Conservation (phyloP, 768 basidiomycete species). For the Candolleomyces eurysporus region DNA sequence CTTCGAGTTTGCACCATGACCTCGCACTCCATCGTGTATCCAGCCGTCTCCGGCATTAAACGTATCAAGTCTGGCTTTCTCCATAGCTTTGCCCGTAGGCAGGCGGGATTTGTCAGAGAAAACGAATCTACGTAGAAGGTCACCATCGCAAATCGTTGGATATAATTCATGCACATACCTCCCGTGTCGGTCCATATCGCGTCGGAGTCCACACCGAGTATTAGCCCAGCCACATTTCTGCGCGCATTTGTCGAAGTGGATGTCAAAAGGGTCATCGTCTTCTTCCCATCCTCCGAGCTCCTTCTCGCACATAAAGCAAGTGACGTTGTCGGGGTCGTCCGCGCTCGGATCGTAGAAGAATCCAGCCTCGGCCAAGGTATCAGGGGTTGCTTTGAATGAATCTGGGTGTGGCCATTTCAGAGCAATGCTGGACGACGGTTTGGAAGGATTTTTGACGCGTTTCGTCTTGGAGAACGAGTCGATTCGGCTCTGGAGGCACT, state of each 20-base stretch:
- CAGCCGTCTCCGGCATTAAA: slow-evolving; percentile 56
- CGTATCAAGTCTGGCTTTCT: slow-evolving; percentile 68
- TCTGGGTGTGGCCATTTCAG: slow-evolving; percentile 78
- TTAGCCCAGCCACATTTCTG: slow-evolving; percentile 76
- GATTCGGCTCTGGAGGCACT: slow-evolving; percentile 54
- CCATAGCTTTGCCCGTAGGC: slow-evolving; percentile 68
- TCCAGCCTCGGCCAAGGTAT: slow-evolving; percentile 80
- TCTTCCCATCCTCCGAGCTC: slow-evolving; percentile 82
- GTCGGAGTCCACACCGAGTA: slow-evolving; percentile 65
- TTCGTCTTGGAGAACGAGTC: slow-evolving; percentile 67
- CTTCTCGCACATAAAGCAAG: slow-evolving; percentile 84
- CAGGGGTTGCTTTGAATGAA: slow-evolving; percentile 65
- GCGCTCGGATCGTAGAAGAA: slow-evolving; percentile 79
- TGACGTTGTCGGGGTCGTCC: slow-evolving; percentile 70
- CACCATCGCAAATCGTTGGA: neutral
- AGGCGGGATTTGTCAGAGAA: slow-evolving; percentile 58
- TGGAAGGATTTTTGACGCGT: slow-evolving; percentile 56
- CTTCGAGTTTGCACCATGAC: slow-evolving; percentile 68
- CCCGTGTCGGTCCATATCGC: slow-evolving; percentile 56
- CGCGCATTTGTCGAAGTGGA: slow-evolving; percentile 74
- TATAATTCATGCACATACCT: slow-evolving; percentile 37
- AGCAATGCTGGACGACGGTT: slow-evolving; percentile 41
- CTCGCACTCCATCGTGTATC: slow-evolving; percentile 63
- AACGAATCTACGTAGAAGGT: slow-evolving; percentile 44
- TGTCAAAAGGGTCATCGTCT: slow-evolving; percentile 80